Evolutionary conservation across 2,329 filamentous ascomycete genomes (phyloP).

Genomic region (Zasmidium cellare): DNA sequence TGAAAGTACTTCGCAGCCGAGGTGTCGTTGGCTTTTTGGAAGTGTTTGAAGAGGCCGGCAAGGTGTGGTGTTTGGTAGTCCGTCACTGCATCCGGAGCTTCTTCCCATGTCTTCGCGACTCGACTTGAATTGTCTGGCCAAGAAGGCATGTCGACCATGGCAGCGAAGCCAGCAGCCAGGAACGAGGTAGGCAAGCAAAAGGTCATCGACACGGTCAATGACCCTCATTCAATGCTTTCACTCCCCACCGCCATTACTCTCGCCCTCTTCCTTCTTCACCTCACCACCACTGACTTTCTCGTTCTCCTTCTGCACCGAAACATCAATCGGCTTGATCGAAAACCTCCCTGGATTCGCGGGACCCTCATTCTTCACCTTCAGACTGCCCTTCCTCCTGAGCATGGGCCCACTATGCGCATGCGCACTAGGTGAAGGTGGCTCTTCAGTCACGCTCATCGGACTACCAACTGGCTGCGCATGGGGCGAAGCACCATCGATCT

Average conservation of each 20-base stretch:
- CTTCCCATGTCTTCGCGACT: not conserved
- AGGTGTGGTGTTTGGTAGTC: too few species aligned
- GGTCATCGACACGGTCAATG: not conserved
- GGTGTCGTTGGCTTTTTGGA: too few species aligned
- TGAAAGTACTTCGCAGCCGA: too few species aligned
- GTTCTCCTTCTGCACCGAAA: constrained; percentile 1
- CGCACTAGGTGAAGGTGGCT: constrained; percentile 17
- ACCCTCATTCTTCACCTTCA: constrained; percentile 46
- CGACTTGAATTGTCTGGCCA: not conserved
- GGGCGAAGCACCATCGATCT: not conserved
- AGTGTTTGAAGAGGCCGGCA: too few species aligned
- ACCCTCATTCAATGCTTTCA: not conserved
- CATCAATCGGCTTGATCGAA: constrained; percentile 29
- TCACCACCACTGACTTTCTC: not conserved
- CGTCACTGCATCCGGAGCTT: too few species aligned
- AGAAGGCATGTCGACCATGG: not conserved
- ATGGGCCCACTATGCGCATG: constrained; percentile 16
- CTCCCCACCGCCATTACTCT: not conserved
- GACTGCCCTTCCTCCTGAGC: constrained; percentile 45
- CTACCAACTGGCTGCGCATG: constrained; percentile 1
- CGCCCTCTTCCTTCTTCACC: not conserved
- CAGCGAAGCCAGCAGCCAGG: not conserved
- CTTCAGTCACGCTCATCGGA: constrained; percentile 12
- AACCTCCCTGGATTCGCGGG: constrained; percentile 27
- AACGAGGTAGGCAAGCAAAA: not conserved